A percentile compares a stretch with the other conserved stretches of the same genome.
Evolutionary conservation across 129 eudicot species (phyloP).

Genomic region (Flaveria linearis): DNA sequence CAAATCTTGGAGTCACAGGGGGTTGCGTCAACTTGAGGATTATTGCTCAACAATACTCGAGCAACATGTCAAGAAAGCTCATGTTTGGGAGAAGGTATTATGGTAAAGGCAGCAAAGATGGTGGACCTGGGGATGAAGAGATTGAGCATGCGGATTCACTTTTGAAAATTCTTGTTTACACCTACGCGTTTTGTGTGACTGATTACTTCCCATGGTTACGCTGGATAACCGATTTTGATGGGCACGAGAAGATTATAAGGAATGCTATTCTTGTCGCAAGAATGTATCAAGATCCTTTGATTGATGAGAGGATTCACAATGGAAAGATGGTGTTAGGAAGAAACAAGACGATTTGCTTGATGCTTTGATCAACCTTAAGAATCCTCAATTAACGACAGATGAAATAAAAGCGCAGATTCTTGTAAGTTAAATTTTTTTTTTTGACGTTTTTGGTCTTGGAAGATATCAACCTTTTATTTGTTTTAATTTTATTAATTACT

Average conservation of each 20-base stretch:
- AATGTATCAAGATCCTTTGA: not conserved
- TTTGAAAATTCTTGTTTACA: not conserved
- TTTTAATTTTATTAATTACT: not conserved
- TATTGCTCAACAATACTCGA: not conserved
- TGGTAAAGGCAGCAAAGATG: not conserved
- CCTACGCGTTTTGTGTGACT: not conserved
- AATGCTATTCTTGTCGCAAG: not conserved
- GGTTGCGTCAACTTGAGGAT: not conserved
- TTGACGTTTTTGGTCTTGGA: not conserved
- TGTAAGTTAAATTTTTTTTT: too few species aligned
- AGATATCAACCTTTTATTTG: not conserved
- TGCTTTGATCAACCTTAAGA: not conserved
- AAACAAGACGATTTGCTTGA: not conserved
- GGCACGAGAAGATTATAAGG: not conserved
- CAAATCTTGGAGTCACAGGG: not conserved
- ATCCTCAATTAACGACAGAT: not conserved
- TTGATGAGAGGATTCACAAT: not conserved
- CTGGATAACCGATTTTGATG: not conserved
- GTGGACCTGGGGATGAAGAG: not conserved
- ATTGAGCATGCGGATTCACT: constrained; percentile 1
- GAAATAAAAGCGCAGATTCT: too few species aligned
- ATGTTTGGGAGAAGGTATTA: not conserved
- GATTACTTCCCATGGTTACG: constrained; percentile 5
- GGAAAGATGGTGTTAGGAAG: not conserved
- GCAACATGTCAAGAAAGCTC: not conserved